Conservation (phyloP, 495 filamentous ascomycete genomes). For the Mycothermus thermophilus region DNA sequence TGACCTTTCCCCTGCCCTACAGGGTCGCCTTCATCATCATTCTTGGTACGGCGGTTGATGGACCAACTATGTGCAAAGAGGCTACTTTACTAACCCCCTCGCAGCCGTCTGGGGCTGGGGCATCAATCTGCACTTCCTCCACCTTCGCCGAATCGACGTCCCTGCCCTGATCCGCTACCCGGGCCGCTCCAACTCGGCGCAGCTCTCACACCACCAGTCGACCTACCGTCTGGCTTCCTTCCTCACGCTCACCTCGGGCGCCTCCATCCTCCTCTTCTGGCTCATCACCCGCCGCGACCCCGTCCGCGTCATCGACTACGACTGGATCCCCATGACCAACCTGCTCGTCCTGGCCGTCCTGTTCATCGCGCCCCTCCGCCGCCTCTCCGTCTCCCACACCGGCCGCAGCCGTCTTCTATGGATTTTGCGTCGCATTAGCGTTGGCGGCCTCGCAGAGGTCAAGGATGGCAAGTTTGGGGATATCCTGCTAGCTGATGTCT, state of each 20-base stretch:
- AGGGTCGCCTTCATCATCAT: constrained; percentile 67
- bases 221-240: constrained; percentile 70
- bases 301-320: constrained; percentile 53
- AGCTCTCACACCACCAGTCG: constrained; percentile 59
- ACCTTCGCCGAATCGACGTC: constrained; percentile 62
- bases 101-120: constrained; percentile 86
- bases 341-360: constrained; percentile 53
- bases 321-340: constrained; percentile 69
- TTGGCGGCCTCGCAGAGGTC: constrained; percentile 68
- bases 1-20: constrained; percentile 73
- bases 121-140: constrained; percentile 69
- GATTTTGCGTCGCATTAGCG: constrained; percentile 54
- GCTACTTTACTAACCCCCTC: too few relatives aligned
- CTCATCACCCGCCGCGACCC: constrained; percentile 53
- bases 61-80: too few relatives aligned
- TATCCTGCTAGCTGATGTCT: constrained; percentile 81
- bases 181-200: constrained; percentile 44
- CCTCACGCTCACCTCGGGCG: constrained; percentile 51
- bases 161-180: constrained; percentile 70
- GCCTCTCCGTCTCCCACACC: constrained; percentile 47
- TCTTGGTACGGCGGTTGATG: constrained; percentile 63
- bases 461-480: constrained; percentile 86
- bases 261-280: constrained; percentile 75
- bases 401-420: constrained; percentile 65
- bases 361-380: constrained; percentile 54